Percentiles rank a stretch among this genome's conserved stretches.
Evolutionary conservation across 805 yeast species (phyloP).

Genomic region (Priceomyces melissophilus): DNA sequence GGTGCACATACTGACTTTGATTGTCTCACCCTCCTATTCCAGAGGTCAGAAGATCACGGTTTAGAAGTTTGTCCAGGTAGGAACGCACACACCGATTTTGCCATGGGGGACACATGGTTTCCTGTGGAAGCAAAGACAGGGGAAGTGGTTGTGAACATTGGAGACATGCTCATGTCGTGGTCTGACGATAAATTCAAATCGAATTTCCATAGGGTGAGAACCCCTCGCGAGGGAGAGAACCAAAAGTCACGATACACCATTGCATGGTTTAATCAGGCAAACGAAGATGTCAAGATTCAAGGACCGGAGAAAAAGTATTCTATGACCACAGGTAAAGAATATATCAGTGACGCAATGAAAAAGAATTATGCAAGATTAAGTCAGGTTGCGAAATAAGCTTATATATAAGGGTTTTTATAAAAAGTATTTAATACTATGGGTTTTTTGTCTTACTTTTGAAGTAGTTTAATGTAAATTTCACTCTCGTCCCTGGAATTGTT

Average conservation of each 20-base stretch:
- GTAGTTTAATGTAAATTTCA: too few species aligned
- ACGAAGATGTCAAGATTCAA: conserved; percentile 18
- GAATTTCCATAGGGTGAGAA: conserved; percentile 32
- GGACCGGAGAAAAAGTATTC: conserved; percentile 13
- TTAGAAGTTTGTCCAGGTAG: conserved; percentile 36
- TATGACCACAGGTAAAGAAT: conserved; percentile 25
- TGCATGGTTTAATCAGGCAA: conserved; percentile 35
- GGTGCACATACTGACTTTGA: conserved; percentile 38
- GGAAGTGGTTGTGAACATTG: conserved; percentile 33
- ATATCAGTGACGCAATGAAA: conserved; percentile 31
- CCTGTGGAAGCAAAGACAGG: conserved; percentile 30
- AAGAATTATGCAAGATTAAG: conserved; percentile 17
- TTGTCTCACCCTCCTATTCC: conserved; percentile 29
- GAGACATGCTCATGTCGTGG: conserved; percentile 40
- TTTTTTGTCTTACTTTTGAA: too few species aligned
- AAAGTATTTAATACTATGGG: too few species aligned
- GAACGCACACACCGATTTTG: conserved; percentile 31
- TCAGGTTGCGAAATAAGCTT: too few species aligned
- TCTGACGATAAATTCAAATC: conserved; percentile 26
- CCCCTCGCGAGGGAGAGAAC: conserved; percentile 23
- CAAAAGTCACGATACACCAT: conserved; percentile 26
- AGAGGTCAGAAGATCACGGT: conserved; percentile 32
- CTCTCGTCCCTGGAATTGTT: too few species aligned
- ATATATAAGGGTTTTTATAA: too few species aligned
- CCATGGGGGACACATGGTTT: conserved; percentile 30